Percentiles rank a stretch among this genome's conserved stretches.
phyloP scores from a whole-genome alignment of 306 rosid species.

The Lathyrus sativus region DNA sequence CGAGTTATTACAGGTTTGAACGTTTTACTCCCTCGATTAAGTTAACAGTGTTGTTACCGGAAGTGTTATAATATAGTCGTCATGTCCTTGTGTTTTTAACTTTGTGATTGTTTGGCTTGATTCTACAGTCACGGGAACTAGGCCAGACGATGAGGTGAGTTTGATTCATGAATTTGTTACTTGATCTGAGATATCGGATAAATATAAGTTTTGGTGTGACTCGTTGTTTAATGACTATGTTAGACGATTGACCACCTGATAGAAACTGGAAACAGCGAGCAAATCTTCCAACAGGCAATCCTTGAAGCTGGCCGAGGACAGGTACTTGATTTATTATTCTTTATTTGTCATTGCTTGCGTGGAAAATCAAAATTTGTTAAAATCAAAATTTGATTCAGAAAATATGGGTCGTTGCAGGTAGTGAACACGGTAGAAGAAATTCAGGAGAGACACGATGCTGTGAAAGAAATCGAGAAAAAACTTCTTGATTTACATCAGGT shows the following conservation, averaged over 20 bases:
- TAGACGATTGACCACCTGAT: conserved; percentile 88
- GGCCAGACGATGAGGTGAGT: conserved; percentile 96
- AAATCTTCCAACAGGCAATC: conserved; percentile 89
- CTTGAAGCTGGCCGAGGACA: conserved; percentile 89
- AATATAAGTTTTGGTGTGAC: conserved; percentile 40
- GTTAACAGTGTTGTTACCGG: conserved; percentile 23
- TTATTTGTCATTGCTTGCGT: background rate
- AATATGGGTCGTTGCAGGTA: conserved; percentile 56
- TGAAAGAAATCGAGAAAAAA: conserved; percentile 89
- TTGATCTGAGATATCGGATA: conserved; percentile 23
- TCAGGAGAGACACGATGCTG: conserved; percentile 93
- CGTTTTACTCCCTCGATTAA: conserved; percentile 27
- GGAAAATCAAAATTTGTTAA: conserved; percentile 21
- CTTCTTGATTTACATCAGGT: conserved; percentile 98
- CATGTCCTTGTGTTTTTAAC: conserved; percentile 29
- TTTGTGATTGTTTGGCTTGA: conserved; percentile 41
- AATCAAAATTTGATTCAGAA: conserved; percentile 13
- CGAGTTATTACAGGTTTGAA: conserved; percentile 92
- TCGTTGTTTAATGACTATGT: conserved; percentile 36
- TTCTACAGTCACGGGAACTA: conserved; percentile 80
- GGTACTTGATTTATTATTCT: conserved; percentile 49
- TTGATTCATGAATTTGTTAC: conserved; percentile 32
- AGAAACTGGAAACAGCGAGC: conserved; percentile 97
- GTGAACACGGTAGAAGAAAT: conserved; percentile 88
- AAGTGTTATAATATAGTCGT: conserved; percentile 19